Evolutionary conservation across 169 alveolate genomes (phyloP), one percentile per base, ranked within the genome.

Genomic region (Perkinsus chesapeaki): DNA sequence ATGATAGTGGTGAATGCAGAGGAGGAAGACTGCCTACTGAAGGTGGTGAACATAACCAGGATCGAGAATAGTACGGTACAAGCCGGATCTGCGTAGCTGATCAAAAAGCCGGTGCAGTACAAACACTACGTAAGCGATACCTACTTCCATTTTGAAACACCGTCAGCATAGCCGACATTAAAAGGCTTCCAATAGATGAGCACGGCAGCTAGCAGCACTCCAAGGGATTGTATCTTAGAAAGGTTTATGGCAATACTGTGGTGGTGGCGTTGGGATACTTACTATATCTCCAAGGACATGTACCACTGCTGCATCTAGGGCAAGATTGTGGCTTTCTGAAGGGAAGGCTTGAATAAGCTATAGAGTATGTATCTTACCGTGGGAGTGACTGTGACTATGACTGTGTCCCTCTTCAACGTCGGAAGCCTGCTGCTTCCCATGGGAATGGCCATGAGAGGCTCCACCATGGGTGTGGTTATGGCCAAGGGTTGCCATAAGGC

Each of bases 1-100:
- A 5, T 7, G 82, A 1, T n/a, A n/a, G n/a, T n/a, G n/a, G 82
- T 23, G 31, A 60, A 16, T 60, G 36, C 37, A 16, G 82, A 16
- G 82, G 31, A 43, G 3, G 82, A 34, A n/a, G n/a, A n/a, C n/a
- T n/a, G n/a, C 36, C 92, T 95, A 27, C 96, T 96, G 31, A 97
- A 92, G 39, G 99, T 97, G 27, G 99, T 97, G 73, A 96, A 96
- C 37, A 97, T 93, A 36, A 98, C 98, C 73, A 98, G 92, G 34
- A 97, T 94, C 92, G 98, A 96, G 93, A 98, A 98, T 12, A 98
- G 60, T 93, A 96, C 95, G 1, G 99, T 98, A 95, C 99, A 98
- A 38, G 97, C 94, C 48, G 99, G 99, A 92, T 98, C 99, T 19
- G 98, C 98, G 34, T 96, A 93, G 82, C 82, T 60, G 82, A 60